phyloP scores from a whole-genome alignment of 192 early-diverging fungal species.

The Obelidium mucronatum region DNA sequence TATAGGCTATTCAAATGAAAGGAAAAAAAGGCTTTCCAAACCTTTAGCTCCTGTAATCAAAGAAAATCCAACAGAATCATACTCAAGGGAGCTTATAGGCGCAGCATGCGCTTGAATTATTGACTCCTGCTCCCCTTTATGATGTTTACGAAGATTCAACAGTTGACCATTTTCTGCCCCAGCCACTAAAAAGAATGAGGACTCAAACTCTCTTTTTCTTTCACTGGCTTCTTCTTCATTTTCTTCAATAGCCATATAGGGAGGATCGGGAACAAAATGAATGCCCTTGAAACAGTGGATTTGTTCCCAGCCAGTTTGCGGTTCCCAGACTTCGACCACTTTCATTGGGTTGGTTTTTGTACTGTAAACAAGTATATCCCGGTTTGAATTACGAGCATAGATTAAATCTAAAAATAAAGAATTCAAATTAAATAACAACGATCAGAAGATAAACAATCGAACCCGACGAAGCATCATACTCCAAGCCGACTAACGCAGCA shows the following conservation, averaged over 20 bases:
- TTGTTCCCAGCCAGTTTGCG: not conserved
- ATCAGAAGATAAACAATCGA: too few relatives aligned
- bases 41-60: slow-evolving; percentile 39
- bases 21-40: slow-evolving; percentile 12
- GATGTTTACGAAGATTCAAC: not conserved
- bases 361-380: slow-evolving; percentile 35
- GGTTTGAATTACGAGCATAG: slow-evolving; percentile 33
- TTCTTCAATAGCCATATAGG: not conserved
- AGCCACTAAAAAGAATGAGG: slow-evolving; percentile 29
- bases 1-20: not conserved
- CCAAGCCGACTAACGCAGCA: slow-evolving; percentile 6
- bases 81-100: slow-evolving; percentile 23
- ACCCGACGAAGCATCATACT: slow-evolving; percentile 30
- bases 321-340: slow-evolving; percentile 36
- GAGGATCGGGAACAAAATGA: slow-evolving; percentile 16
- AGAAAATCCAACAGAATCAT: slow-evolving; percentile 26
- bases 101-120: slow-evolving; percentile 44
- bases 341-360: slow-evolving; percentile 44
- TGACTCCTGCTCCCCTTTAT: slow-evolving; percentile 20
- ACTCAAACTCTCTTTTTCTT: slow-evolving; percentile 1
- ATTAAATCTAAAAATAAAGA: slow-evolving; percentile 23
- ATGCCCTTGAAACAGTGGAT: slow-evolving; percentile 28
- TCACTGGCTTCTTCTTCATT: slow-evolving; percentile 22
- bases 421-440: too few relatives aligned
- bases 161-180: slow-evolving; percentile 44